These are phyloP conservation scores for Colletotrichum falcatum DNA, from an alignment of 2,329 filamentous ascomycete species.

Conservation along the genomic window DNA sequence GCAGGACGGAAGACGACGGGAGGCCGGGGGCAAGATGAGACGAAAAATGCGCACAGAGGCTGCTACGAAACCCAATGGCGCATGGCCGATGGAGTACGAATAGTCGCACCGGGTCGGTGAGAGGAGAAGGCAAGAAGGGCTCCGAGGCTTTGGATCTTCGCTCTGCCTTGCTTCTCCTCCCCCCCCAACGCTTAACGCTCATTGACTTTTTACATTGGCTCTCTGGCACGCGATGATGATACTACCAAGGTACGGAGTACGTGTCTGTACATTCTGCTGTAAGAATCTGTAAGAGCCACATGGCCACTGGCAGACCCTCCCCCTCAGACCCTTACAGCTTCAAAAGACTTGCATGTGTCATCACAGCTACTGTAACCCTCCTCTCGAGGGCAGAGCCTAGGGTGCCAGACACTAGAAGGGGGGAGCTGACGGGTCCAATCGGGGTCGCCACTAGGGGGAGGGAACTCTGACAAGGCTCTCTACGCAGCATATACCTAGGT, in stretches of 20 bases:
- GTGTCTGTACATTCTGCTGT: neutral
- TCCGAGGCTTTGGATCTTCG: neutral
- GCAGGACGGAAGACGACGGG: conserved; percentile 28
- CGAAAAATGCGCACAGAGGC: conserved; percentile 39
- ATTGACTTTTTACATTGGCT: neutral
- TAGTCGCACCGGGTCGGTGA: conserved; percentile 3
- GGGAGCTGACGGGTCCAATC: conserved; percentile 29
- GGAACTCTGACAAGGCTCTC: conserved; percentile 29
- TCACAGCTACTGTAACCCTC: conserved; percentile 20
- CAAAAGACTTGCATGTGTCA: conserved; percentile 15
- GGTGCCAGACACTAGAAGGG: conserved; percentile 11
- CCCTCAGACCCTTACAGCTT: conserved; percentile 16
- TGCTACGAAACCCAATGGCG: conserved; percentile 29
- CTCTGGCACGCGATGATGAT: neutral
- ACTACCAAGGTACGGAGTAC: too few relatives aligned
- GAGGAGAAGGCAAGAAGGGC: neutral
- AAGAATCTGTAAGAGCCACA: neutral
- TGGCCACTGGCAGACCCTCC: conserved; percentile 5
- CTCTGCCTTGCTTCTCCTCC: too few relatives aligned
- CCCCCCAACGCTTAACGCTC: neutral
- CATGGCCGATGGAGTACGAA: conserved; percentile 4
- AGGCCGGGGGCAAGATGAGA: conserved; percentile 35
- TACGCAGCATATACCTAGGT: neutral
- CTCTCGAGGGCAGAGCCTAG: conserved; percentile 27
- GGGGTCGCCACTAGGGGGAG: conserved; percentile 14